Conservation (phyloP, 768 basidiomycete genomes). For the Daedaleopsis nitida region DNA sequence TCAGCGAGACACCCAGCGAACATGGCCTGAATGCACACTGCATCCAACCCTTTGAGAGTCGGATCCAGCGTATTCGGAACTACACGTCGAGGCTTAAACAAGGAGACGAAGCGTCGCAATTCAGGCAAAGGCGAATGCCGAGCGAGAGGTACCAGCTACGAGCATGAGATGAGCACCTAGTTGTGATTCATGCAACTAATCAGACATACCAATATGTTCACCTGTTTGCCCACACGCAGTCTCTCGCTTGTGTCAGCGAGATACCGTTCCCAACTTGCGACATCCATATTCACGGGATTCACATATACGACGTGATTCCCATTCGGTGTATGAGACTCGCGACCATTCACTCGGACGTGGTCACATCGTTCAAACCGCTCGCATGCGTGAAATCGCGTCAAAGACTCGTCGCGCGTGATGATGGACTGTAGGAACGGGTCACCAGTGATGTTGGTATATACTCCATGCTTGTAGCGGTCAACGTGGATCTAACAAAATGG, state of each 20-base stretch:
- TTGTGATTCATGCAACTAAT: not conserved
- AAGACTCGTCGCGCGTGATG: slow-evolving; percentile 57
- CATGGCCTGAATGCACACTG: slow-evolving; percentile 68
- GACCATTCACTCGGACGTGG: slow-evolving; percentile 48
- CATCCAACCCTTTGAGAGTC: slow-evolving; percentile 61
- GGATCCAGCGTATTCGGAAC: slow-evolving; percentile 78
- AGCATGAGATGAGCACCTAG: not conserved
- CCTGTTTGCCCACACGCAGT: slow-evolving; percentile 44
- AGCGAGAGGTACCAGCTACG: slow-evolving; percentile 77
- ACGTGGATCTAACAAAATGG: slow-evolving; percentile 72
- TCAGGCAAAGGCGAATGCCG: slow-evolving; percentile 91
- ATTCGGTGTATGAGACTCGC: slow-evolving; percentile 41
- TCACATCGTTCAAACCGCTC: slow-evolving; percentile 80
- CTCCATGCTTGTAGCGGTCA: slow-evolving; percentile 81
- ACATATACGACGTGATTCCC: slow-evolving; percentile 74
- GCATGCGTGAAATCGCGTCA: slow-evolving; percentile 91
- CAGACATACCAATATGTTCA: slow-evolving; percentile 63
- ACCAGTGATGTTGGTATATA: slow-evolving; percentile 62
- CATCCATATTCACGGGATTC: slow-evolving; percentile 78
- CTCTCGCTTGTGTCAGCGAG: slow-evolving; percentile 43
- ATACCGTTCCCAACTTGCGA: slow-evolving; percentile 55
- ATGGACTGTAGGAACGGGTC: slow-evolving; percentile 58
- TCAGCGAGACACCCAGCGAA: slow-evolving; percentile 59
- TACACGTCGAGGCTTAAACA: slow-evolving; percentile 78
- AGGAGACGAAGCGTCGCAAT: slow-evolving; percentile 73